phyloP scores from a whole-genome alignment of 768 basidiomycete species.

The Leccinum boreale region DNA sequence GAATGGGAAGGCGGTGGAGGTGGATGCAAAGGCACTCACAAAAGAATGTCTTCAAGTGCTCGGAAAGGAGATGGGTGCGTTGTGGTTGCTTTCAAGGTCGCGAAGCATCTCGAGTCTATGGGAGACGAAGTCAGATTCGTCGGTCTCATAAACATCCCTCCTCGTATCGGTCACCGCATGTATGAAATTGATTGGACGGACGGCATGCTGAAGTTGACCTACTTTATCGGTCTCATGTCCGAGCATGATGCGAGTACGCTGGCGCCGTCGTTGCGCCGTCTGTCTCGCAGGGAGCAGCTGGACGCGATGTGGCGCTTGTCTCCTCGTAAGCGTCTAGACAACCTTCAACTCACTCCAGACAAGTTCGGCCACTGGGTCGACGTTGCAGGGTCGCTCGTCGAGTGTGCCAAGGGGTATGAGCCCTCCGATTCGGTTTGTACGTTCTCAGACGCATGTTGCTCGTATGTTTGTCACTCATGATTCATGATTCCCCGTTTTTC shows the following conservation, averaged over 20 bases:
- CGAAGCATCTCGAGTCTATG: background rate
- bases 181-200: background rate
- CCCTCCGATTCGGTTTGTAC: constrained; percentile 19
- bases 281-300: background rate
- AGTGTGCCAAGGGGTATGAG: background rate
- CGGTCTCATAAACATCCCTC: background rate
- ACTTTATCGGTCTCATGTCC: background rate
- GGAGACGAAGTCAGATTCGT: background rate
- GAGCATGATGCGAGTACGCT: background rate
- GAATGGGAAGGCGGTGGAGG: constrained; percentile 36
- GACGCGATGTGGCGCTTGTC: background rate
- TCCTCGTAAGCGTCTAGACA: background rate
- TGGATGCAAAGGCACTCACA: constrained; percentile 66
- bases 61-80: constrained; percentile 58
- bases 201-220: background rate
- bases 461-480: background rate
- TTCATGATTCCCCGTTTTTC: too few species aligned
- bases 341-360: background rate
- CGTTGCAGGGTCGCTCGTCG: background rate
- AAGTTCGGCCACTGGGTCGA: background rate
- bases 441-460: background rate
- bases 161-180: background rate
- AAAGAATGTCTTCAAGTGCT: constrained; percentile 64
- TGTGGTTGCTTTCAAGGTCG: background rate
- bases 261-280: background rate